Evolutionary conservation across 176 grass and related monocot species (phyloP), one percentile per base, ranked within the genome.

Genomic region (Triticum urartu): DNA sequence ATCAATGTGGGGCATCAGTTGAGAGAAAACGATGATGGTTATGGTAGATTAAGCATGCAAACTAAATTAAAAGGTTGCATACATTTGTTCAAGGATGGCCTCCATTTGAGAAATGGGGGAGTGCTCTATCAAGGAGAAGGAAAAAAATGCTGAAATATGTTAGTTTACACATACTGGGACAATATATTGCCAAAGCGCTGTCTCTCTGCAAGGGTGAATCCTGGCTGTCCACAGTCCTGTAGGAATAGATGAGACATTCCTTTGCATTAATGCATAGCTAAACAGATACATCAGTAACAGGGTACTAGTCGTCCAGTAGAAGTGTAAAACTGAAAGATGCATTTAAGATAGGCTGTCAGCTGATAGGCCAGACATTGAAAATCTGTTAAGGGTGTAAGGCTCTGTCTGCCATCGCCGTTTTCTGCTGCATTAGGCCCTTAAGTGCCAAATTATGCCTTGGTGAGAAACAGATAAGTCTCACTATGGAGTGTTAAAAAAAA

Each of bases 161-260:
- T 61, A 38, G 59, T 81, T 85, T 90, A 81, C 83, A 98, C 93
- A 35, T 94, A 98, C 95, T 91, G 89, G 30, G 80, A 81, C 47
- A 98, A 82, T 91, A 95, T 91, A 84, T 82, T 98, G 34, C 62
- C 79, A 79, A 98, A 98, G n/a, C 95, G 93, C 17, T 21, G 79
- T 36, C 93, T 98, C 89, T 98, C 95, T 90, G 95, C 81, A 12
- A 86, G 75, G 61, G 95, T 98, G 90, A 98, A 98, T 85, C 95
- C 93, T 81, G 95, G 95, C 56, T 98, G 95, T 72, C 95, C 95
- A 87, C 85, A 90, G 76, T 98, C 95, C 95, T 98, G 88, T 77
- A 84, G 71, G 71, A 86, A 81, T 87, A 85, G 56, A 66, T 42
- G 73, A 81, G 64, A 85, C 45, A 83, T 18, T 64, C 56, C 17